These are phyloP conservation scores for Verbascum thapsus DNA, from an alignment of 257 asterid species.

Conservation along the genomic window DNA sequence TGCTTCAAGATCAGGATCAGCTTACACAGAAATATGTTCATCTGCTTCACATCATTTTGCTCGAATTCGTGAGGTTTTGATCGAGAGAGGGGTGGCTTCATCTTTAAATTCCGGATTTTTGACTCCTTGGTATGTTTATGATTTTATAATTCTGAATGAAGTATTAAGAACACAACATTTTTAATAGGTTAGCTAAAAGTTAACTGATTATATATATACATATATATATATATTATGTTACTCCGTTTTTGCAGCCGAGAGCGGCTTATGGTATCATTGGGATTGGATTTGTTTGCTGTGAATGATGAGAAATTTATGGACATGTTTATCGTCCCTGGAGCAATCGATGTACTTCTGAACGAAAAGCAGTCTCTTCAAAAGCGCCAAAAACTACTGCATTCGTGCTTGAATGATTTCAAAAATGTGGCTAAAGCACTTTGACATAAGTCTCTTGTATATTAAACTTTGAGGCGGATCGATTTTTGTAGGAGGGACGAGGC, in stretches of 20 bases:
- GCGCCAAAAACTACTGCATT: constrained; percentile 61
- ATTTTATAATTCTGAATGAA: too few species aligned
- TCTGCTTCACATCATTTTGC: constrained; percentile 92
- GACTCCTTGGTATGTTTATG: constrained; percentile 75
- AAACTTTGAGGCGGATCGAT: background rate
- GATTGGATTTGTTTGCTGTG: constrained; percentile 70
- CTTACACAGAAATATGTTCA: constrained; percentile 82
- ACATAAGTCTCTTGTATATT: constrained; percentile 7
- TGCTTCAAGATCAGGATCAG: constrained; percentile 64
- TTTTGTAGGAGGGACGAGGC: background rate
- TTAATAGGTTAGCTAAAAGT: too few species aligned
- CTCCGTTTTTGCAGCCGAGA: constrained; percentile 51
- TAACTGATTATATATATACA: too few species aligned
- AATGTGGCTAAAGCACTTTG: constrained; percentile 66
- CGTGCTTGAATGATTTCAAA: constrained; percentile 71
- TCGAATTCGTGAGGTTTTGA: constrained; percentile 84
- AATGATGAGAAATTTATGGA: constrained; percentile 71
- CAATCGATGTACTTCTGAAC: constrained; percentile 50
- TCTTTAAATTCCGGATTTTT: constrained; percentile 87
- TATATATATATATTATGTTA: too few species aligned
- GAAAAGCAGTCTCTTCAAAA: constrained; percentile 58
- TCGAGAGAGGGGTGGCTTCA: constrained; percentile 86
- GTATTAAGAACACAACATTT: too few species aligned
- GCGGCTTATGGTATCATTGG: constrained; percentile 58
- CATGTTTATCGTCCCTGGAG: constrained; percentile 79